Evolutionary conservation across 805 yeast species (phyloP).

Genomic region (Barnettozyma pratensis): DNA sequence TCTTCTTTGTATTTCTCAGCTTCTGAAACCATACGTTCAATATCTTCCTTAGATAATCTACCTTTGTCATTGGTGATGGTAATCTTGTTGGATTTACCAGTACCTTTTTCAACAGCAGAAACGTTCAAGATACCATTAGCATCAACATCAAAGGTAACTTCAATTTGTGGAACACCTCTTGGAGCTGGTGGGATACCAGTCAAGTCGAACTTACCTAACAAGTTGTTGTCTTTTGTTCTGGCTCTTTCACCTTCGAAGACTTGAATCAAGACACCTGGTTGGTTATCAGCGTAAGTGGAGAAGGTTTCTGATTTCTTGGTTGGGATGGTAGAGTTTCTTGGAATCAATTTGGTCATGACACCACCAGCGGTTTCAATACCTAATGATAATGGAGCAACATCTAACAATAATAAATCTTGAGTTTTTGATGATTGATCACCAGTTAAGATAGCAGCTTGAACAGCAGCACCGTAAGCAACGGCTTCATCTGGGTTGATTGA

Average conservation of each 20-base stretch:
- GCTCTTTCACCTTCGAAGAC: constrained; percentile 99
- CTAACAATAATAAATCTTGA: constrained; percentile 88
- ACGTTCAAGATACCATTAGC: constrained; percentile 97
- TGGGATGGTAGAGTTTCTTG: constrained; percentile 49
- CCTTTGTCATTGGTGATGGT: constrained; percentile 99
- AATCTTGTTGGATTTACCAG: constrained; percentile 95
- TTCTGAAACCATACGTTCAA: constrained; percentile 95
- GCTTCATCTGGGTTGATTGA: constrained; percentile 98
- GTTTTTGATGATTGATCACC: constrained; percentile 97
- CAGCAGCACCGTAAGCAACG: constrained; percentile 99
- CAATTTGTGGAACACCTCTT: constrained; percentile 98
- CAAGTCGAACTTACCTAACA: constrained; percentile 95
- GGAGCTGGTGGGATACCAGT: constrained; percentile 98
- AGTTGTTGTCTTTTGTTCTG: constrained; percentile 90
- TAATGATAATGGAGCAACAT: constrained; percentile 94
- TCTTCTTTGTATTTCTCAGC: constrained; percentile 97
- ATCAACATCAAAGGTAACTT: constrained; percentile 94
- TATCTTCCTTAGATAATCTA: constrained; percentile 95
- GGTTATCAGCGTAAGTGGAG: constrained; percentile 97
- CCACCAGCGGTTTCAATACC: constrained; percentile 99
- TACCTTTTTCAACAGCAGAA: constrained; percentile 95
- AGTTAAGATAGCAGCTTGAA: constrained; percentile 93
- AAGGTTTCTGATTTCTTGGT: constrained; percentile 95
- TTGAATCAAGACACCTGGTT: constrained; percentile 97
- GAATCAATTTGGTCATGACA: constrained; percentile 89